phyloP scores from a whole-genome alignment of 73 alveolate species.

The Paramecium sexaurelia region DNA sequence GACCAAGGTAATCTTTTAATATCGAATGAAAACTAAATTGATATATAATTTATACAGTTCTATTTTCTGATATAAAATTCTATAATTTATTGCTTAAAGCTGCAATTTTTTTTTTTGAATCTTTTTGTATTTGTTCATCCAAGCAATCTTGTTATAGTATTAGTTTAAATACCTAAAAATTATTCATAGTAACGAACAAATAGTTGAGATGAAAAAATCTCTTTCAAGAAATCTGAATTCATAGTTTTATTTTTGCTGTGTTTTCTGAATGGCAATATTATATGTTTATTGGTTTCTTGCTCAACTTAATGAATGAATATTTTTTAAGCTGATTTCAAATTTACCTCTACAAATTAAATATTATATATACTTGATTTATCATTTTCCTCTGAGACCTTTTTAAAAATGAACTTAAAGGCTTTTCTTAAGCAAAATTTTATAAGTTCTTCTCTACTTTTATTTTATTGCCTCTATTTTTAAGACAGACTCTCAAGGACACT shows the following conservation, averaged over 20 bases:
- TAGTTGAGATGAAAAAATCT: background rate
- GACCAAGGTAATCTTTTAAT: conserved; percentile 45
- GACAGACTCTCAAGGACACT: background rate
- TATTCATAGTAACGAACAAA: background rate
- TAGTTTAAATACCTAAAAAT: conserved; percentile 31
- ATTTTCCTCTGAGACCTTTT: background rate
- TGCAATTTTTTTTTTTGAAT: background rate
- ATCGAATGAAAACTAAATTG: background rate
- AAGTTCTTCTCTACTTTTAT: conserved; percentile 23
- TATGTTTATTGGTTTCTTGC: background rate
- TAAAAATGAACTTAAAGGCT: background rate
- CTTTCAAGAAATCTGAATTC: conserved; percentile 16
- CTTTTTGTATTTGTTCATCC: background rate
- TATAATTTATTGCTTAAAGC: background rate
- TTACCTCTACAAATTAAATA: background rate
- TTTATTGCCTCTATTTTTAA: background rate
- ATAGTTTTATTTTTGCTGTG: conserved; percentile 15
- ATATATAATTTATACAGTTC: background rate
- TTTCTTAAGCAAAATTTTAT: background rate
- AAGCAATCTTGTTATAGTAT: too few species aligned
- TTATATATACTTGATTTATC: background rate
- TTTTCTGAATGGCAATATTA: background rate
- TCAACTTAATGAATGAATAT: background rate
- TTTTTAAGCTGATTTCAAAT: background rate
- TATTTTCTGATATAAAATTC: background rate